Evolutionary conservation across 495 filamentous ascomycete genomes (phyloP), one percentile per base, ranked within the genome.

Genomic region (Aspergillus bertholletiae): DNA sequence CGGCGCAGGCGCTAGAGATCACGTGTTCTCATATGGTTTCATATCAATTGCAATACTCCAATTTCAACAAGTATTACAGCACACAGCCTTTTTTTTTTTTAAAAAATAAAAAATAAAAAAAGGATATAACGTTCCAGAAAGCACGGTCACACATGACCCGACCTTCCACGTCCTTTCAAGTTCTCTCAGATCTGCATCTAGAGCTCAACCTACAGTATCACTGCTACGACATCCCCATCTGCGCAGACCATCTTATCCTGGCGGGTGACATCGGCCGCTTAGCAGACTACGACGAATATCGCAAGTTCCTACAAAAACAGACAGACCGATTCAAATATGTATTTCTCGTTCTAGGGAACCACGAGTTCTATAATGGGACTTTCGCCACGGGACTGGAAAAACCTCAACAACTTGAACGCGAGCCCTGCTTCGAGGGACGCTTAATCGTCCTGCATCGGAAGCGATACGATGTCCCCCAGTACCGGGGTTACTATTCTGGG

Each of bases 241-340:
- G 64, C 12, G 74, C 81, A 0, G 66, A 75, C 26, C 69, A 77
- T 60, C 74, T 87, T 6, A 71, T 85, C 22, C 72, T 86, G 0
- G 80, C 76, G 0, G 82, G 83, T 13, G 82, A 85, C 58, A 76
- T 85, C 46, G 83, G 83, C 2, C 74, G 77, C 9, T 69, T 85
- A 20, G 53, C 55, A 13, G 76, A 85, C 64, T 84, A 82, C 58
- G 62, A 77, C 5, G 58, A 61, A 5, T 85, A 81, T 61, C 72
- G 69, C n/a, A 30, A 55, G 23, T 84, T 85, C 56, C 60, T 85
- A 34, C 57, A 72, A 30, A 63, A 60, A 1, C 77, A 84, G 35
- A 71, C 69, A 5, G 51, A 68, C 7, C 62, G 56, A 1, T 84
- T 78, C 59, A 51, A 72, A 21, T 53, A 66, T 1, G 74, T 84